Base-by-base conservation (phyloP, 2,329 filamentous ascomycete species). In the Fonsecaea multimorphosa region DNA sequence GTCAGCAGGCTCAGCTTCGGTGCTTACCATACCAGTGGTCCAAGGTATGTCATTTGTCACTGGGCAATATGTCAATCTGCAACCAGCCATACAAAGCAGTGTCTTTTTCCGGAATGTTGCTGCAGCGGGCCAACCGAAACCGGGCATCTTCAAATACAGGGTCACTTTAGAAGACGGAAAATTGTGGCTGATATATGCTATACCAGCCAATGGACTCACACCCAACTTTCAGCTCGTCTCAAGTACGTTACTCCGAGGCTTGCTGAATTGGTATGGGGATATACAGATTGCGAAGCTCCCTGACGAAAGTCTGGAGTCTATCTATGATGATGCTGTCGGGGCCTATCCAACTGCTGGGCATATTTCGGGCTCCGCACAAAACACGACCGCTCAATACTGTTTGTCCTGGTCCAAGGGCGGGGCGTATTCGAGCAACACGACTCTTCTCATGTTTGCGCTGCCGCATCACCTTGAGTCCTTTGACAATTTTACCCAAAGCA, bases 31-130 rank as follows among this genome's bases (percentile, higher is more conserved):
- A 70, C 93, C 93, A 0, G 75, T 97, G 7, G 87, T 96, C 0
- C 94, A 98, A 74, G 95, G 95, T 11, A 95, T 96, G 87, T 89
- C 87, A 0, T 96, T 93, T 72, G 82, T 97, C 19, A 97, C 93
- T 3, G 93, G 84, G 0, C 77, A 90, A 19, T 98, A 93, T 77
- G 83, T 83, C 61, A 87, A 87, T 32, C 83, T 87, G 0, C 88
- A 87, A 7, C 94, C 94, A 0, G 74, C 89, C 3, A 83, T 98
- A 51, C 88, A 93, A 71, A 90, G 89, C 24, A 88, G 87, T 0
- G 85, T 95, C 1, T 90, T 89, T 66, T 96, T 94, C 81, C 83
- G 84, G 64, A 87, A 84, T 19, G 81, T 97, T 55, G 79, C 79
- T 3, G 79, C 79, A 40, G 80, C 79, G n/a, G 79, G 80, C 4